Conservation (phyloP, 345 rosid species). For the Kernera saxatilis region DNA sequence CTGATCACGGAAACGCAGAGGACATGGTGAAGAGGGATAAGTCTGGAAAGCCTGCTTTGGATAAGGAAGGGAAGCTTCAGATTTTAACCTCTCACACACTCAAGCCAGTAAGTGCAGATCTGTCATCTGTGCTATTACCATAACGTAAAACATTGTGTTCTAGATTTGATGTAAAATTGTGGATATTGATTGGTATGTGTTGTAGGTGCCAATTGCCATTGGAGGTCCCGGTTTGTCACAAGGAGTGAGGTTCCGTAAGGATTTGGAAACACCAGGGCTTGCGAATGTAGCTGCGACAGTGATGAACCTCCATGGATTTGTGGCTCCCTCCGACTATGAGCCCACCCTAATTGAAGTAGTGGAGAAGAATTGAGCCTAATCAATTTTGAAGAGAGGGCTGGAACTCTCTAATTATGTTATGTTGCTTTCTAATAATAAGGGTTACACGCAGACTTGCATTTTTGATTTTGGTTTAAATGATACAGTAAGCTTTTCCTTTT, state of each 20-base stretch:
- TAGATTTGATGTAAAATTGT: not conserved
- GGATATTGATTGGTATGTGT: not conserved
- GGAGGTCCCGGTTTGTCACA: constrained; percentile 81
- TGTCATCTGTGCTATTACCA: not conserved
- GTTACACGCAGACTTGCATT: constrained; percentile 1
- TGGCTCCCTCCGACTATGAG: constrained; percentile 83
- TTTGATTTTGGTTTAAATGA: not conserved
- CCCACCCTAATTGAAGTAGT: constrained; percentile 73
- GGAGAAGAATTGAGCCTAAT: constrained; percentile 31
- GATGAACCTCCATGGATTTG: constrained; percentile 86
- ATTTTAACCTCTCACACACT: constrained; percentile 96
- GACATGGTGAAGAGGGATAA: constrained; percentile 96
- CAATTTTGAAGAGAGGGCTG: constrained; percentile 12
- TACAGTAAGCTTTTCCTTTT: not conserved
- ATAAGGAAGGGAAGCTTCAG: constrained; percentile 73
- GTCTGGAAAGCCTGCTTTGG: constrained; percentile 60
- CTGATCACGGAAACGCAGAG: constrained; percentile 98
- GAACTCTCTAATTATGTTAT: not conserved
- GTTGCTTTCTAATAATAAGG: constrained; percentile 17
- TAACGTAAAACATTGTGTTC: not conserved
- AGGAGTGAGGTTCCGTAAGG: constrained; percentile 66
- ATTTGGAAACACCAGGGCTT: constrained; percentile 61
- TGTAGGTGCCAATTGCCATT: constrained; percentile 89
- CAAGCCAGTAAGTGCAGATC: constrained; percentile 58
- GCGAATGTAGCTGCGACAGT: constrained; percentile 98